phyloP scores from a whole-genome alignment of 345 rosid genomes.

The Heritiera littoralis region DNA sequence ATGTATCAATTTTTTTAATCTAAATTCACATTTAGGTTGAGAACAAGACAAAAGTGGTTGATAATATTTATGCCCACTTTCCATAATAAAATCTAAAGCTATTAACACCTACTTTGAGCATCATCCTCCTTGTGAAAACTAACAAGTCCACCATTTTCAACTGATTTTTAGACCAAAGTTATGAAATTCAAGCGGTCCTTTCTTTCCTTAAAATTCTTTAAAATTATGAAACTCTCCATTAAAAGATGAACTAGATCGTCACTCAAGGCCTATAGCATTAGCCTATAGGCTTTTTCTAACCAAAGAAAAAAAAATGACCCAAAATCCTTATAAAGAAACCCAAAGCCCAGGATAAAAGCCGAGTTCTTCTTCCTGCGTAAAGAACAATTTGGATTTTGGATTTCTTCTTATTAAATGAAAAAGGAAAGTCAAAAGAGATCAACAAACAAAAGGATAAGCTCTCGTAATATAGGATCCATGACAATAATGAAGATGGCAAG shows the following conservation, averaged over 20 bases:
- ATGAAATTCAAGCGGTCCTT: not conserved
- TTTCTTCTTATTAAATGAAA: too few species aligned
- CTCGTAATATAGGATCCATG: too few species aligned
- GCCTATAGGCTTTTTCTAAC: too few species aligned
- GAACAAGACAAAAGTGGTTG: too few species aligned
- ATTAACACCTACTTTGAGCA: not conserved
- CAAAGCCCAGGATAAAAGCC: not conserved
- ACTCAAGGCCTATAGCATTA: not conserved
- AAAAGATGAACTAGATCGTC: not conserved
- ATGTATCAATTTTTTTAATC: not conserved
- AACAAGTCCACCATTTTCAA: not conserved
- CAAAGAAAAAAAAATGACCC: not conserved
- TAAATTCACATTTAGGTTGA: too few species aligned
- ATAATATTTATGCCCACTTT: too few species aligned
- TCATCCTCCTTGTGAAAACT: not conserved
- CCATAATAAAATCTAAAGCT: too few species aligned
- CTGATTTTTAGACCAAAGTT: not conserved
- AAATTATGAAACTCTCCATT: too few species aligned
- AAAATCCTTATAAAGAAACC: not conserved
- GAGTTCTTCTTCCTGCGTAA: not conserved
- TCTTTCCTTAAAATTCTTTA: too few species aligned
- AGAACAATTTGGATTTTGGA: too few species aligned
- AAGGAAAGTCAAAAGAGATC: not conserved
- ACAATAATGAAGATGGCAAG: too few species aligned
- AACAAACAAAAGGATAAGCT: conserved; percentile 20